Conservation (phyloP, 139 green algal genomes). For the Marvania coccoides region DNA sequence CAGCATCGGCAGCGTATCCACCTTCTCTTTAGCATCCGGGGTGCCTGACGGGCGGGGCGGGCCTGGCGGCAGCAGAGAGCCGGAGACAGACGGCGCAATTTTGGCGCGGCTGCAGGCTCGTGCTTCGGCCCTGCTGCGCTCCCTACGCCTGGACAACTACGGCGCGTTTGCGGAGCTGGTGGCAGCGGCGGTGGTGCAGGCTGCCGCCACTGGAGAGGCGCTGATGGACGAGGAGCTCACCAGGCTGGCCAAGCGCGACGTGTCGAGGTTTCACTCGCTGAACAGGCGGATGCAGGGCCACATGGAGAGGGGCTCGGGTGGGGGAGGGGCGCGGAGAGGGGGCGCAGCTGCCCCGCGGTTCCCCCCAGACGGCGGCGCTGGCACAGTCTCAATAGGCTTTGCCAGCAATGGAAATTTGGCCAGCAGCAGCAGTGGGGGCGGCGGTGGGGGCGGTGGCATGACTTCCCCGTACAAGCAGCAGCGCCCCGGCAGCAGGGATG, state of each 20-base stretch:
- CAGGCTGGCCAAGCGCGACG: slow-evolving; percentile 40
- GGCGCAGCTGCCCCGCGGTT: too few relatives aligned
- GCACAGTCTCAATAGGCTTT: too few relatives aligned
- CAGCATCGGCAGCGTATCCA: neutral
- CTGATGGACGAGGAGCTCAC: slow-evolving; percentile 42
- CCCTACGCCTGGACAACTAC: slow-evolving; percentile 46
- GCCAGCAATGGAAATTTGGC: too few relatives aligned
- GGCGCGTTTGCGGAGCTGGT: slow-evolving; percentile 53
- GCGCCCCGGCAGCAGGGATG: neutral
- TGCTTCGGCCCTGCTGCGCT: slow-evolving; percentile 29
- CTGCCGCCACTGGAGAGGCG: slow-evolving; percentile 50
- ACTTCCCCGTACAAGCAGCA: neutral
- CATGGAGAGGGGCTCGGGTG: too few relatives aligned
- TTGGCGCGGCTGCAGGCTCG: slow-evolving; percentile 29
- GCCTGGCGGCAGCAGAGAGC: neutral
- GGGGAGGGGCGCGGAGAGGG: too few relatives aligned
- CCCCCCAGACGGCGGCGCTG: too few relatives aligned
- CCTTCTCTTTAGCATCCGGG: neutral
- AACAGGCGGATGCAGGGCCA: slow-evolving; percentile 45
- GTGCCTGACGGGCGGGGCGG: neutral
- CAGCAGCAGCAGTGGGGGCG: neutral
- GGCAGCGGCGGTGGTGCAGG: slow-evolving; percentile 46
- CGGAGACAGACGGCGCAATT: slow-evolving; percentile 3
- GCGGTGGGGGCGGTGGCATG: neutral
- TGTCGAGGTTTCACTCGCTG: slow-evolving; percentile 45